phyloP scores from a whole-genome alignment of 805 yeast genomes.

The Grigorovia humatica region DNA sequence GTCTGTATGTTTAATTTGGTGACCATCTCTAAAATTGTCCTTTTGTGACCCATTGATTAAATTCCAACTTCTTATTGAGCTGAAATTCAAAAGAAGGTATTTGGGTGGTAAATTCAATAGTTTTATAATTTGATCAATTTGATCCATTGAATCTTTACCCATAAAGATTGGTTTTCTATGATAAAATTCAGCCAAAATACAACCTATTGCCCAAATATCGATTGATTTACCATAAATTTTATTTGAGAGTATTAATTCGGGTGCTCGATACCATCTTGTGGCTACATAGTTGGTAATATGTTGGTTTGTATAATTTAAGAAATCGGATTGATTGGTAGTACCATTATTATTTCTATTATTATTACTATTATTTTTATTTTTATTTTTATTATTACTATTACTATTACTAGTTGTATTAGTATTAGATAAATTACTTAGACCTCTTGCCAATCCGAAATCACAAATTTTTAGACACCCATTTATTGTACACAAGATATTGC shows the following conservation, averaged over 20 bases:
- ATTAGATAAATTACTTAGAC: constrained; percentile 33
- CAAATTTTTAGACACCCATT: constrained; percentile 76
- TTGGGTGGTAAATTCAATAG: constrained; percentile 63
- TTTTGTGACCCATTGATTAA: constrained; percentile 25
- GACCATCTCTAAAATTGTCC: neutral
- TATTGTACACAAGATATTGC: constrained; percentile 67
- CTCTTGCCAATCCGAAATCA: constrained; percentile 90
- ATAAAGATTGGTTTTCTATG: constrained; percentile 72
- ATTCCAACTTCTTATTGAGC: constrained; percentile 39
- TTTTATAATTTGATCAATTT: constrained; percentile 55
- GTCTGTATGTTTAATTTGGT: neutral
- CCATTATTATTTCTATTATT: neutral
- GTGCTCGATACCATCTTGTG: constrained; percentile 93
- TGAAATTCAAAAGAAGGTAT: constrained; percentile 35
- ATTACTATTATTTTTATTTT: neutral
- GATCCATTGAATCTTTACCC: constrained; percentile 65
- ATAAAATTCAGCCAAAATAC: constrained; percentile 77
- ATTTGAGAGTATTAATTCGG: constrained; percentile 65
- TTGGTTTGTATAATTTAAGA: constrained; percentile 6
- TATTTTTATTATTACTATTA: no score
- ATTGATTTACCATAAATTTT: constrained; percentile 54
- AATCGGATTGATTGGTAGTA: neutral
- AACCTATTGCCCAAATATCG: constrained; percentile 92
- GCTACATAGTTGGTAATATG: constrained; percentile 81
- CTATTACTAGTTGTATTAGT: neutral